Evolutionary conservation across 2,329 filamentous ascomycete genomes (phyloP).

Genomic region (Pseudopyricularia javanii): DNA sequence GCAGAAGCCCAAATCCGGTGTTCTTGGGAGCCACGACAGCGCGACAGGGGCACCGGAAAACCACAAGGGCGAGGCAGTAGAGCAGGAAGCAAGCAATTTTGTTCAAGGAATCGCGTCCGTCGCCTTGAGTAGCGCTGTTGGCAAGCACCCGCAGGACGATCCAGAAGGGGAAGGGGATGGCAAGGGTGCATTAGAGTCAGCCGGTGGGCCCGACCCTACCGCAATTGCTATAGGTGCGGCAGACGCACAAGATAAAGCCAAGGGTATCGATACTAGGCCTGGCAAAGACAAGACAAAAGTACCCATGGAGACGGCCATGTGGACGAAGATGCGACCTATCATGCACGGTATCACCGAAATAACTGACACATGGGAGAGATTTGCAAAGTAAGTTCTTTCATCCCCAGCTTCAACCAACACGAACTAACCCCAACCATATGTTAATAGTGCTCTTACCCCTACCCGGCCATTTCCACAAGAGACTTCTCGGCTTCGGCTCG

Average conservation of each 20-base stretch:
- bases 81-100: slow-evolving; percentile 72
- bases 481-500: slow-evolving; percentile 40
- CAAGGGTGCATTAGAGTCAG: slow-evolving; percentile 17
- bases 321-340: slow-evolving; percentile 60
- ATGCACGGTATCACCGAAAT: slow-evolving; percentile 46
- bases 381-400: slow-evolving; percentile 24
- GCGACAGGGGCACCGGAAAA: slow-evolving; percentile 74
- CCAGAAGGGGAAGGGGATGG: slow-evolving; percentile 8
- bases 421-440: slow-evolving; percentile 6
- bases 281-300: slow-evolving; percentile 66
- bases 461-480: slow-evolving; percentile 47
- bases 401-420: not conserved
- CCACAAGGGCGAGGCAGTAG: slow-evolving; percentile 71
- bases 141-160: slow-evolving; percentile 55
- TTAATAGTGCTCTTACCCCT: slow-evolving; percentile 42
- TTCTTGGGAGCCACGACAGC: slow-evolving; percentile 64
- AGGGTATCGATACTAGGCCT: slow-evolving; percentile 29
- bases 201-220: slow-evolving; percentile 22
- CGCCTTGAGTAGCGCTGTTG: slow-evolving; percentile 61
- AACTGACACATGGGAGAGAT: slow-evolving; percentile 37
- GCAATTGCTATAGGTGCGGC: slow-evolving; percentile 22
- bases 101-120: slow-evolving; percentile 62
- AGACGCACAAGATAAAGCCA: slow-evolving; percentile 26
- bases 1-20: slow-evolving; percentile 64
- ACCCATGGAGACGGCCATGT: slow-evolving; percentile 65